Evolutionary conservation across 2,329 filamentous ascomycete genomes (phyloP), one percentile per base, ranked within the genome.

Genomic region (Trichoderma citrinoviride): DNA sequence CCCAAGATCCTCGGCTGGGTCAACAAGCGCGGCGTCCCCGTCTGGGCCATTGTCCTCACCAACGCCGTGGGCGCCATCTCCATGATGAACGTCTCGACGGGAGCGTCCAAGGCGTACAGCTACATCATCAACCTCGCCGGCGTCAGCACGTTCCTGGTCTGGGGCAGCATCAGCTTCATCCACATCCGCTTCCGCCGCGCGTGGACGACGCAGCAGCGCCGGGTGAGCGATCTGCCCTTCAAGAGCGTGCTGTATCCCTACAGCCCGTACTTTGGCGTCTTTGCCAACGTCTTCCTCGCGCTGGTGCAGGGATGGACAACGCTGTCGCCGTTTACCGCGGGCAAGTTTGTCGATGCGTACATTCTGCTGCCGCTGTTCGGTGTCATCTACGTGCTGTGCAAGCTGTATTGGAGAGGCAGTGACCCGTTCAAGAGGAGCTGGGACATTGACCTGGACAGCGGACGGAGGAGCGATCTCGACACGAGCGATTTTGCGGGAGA

Each of bases 41-140:
- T 84, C 70, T 84, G 74, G 74, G 90, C 76, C 70, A 83, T 93
- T 49, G 71, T 90, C 2, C 80, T 92, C 55, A 89, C 90, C 15
- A 92, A 92, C 68, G 77, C 87, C 1, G 88, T 90, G 63, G 90
- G 89, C 10, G 82, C 87, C 5, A 77, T 92, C n/a, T 85, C 86
- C n/a, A 86, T 91, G 83, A 90, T 91, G 85, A 91, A 91, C 70
- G 77, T 90, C 40, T 87, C 83, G 43, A 89, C 88, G 0, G 88
- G 87, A 7, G 87, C 88, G 0, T 82, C 83, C 49, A 81, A 83
- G 66, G 88, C 87, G 0, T 92, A 90, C 73, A 75, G 74, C 7
- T 90, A 90, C 75, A 90, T 92, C 65, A 85, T 91, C 71, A 90
- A 90, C 70, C 78, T 91, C 0, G 86, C 82, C 6, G 89, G 89